Conservation (phyloP, 306 rosid species). For the Canavalia gladiata region DNA sequence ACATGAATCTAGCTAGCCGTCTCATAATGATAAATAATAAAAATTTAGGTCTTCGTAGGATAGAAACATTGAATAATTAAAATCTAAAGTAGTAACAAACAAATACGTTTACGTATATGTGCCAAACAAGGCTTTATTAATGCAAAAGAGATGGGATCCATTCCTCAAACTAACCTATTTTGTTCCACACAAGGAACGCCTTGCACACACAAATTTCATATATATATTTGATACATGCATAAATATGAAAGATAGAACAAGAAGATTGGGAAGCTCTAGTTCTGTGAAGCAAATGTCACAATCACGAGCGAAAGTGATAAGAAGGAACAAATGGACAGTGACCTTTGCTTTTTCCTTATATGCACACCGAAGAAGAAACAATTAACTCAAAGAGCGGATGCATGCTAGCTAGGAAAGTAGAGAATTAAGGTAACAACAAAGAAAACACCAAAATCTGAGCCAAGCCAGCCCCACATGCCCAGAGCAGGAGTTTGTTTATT, state of each 20-base stretch:
- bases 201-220: slow-evolving; percentile 4
- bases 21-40: background rate
- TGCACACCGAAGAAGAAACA: slow-evolving; percentile 47
- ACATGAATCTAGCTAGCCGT: background rate
- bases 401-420: slow-evolving; percentile 5
- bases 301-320: slow-evolving; percentile 63
- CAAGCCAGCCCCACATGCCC: slow-evolving; percentile 44
- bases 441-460: slow-evolving; percentile 42
- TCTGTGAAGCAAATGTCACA: slow-evolving; percentile 61
- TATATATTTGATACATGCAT: slow-evolving; percentile 8
- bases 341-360: slow-evolving; percentile 48
- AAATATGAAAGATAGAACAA: slow-evolving; percentile 40
- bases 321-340: slow-evolving; percentile 77
- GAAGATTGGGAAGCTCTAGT: slow-evolving; percentile 55
- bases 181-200: slow-evolving; percentile 11
- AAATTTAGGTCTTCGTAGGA: slow-evolving; percentile 2
- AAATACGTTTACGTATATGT: slow-evolving; percentile 28
- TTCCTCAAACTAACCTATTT: slow-evolving; percentile 25
- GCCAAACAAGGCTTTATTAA: slow-evolving; percentile 31
- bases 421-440: slow-evolving; percentile 3
- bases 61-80: slow-evolving; percentile 5
- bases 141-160: slow-evolving; percentile 44
- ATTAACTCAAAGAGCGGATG: slow-evolving; percentile 46
- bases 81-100: slow-evolving; percentile 39
- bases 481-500: slow-evolving; percentile 18